Conservation (phyloP, 441 rosid species). For the Gossypium lobatum region DNA sequence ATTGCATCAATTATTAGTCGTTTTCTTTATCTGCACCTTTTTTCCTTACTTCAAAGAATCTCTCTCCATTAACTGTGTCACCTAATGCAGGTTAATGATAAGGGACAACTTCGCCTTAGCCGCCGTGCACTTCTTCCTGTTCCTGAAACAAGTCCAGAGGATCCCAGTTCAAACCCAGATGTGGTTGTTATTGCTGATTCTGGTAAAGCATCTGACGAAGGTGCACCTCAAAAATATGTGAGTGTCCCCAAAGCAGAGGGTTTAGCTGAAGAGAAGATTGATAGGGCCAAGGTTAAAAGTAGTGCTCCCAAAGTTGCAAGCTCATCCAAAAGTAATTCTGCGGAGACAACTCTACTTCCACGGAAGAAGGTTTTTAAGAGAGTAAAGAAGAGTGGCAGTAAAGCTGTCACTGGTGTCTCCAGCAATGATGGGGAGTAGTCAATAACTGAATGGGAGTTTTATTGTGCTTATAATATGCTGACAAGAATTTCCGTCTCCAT, state of each 20-base stretch:
- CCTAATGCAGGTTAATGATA: constrained; percentile 67
- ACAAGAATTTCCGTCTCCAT: constrained; percentile 13
- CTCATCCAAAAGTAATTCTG: constrained; percentile 33
- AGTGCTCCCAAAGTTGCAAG: constrained; percentile 21
- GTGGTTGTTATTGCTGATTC: constrained; percentile 28
- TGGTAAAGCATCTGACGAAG: constrained; percentile 27
- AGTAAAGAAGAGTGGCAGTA: constrained; percentile 13
- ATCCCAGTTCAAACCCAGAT: constrained; percentile 31
- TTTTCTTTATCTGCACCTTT: background rate
- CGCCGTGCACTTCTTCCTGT: constrained; percentile 82
- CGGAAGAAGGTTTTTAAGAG: constrained; percentile 58
- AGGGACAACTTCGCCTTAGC: constrained; percentile 97
- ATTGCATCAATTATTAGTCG: background rate
- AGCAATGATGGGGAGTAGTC: constrained; percentile 34
- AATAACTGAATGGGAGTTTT: background rate
- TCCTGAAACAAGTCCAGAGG: constrained; percentile 51
- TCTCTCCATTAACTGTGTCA: constrained; percentile 1
- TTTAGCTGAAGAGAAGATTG: constrained; percentile 33
- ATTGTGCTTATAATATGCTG: constrained; percentile 1
- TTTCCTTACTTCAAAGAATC: background rate
- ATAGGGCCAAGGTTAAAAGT: constrained; percentile 23
- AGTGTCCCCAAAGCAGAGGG: constrained; percentile 31
- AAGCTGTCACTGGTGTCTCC: constrained; percentile 21
- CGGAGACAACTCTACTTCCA: constrained; percentile 33
- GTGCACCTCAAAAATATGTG: constrained; percentile 30